Evolutionary conservation across 257 asterid genomes (phyloP).

Genomic region (Plectranthus barbatus): DNA sequence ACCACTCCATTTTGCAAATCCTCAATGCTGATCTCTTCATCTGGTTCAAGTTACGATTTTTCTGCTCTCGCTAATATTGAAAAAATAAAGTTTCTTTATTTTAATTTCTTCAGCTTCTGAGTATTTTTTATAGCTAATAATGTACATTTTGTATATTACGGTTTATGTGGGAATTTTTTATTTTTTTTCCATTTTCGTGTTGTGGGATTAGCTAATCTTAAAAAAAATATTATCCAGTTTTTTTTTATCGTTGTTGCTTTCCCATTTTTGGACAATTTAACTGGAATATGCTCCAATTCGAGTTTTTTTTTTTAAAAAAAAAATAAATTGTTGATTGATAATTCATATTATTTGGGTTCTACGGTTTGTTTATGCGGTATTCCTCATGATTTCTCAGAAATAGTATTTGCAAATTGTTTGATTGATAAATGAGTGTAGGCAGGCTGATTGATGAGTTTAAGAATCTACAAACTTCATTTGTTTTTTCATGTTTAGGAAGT

Average conservation of each 20-base stretch:
- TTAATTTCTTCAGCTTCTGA: not conserved
- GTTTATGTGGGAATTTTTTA: not conserved
- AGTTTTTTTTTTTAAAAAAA: not conserved
- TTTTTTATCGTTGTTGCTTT: not conserved
- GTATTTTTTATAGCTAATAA: not conserved
- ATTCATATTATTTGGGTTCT: not conserved
- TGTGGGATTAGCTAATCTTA: not conserved
- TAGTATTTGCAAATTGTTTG: not conserved
- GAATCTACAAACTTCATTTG: not conserved
- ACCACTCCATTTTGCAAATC: conserved; percentile 13
- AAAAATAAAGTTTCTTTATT: not conserved
- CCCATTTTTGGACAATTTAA: not conserved
- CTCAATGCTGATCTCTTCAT: conserved; percentile 10
- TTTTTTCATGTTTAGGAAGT: not conserved
- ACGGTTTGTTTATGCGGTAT: not conserved
- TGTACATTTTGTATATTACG: conserved; percentile 1
- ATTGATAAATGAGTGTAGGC: not conserved
- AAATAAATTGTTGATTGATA: too few species aligned
- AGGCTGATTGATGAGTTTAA: not conserved
- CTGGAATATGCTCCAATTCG: not conserved
- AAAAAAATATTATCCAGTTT: not conserved
- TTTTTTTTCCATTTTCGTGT: not conserved
- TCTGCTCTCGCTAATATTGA: not conserved
- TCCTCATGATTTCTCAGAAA: not conserved
- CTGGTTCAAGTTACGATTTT: not conserved